These are phyloP conservation scores for Waitea zeae DNA, from an alignment of 1,284 basidiomycete species.

Conservation along the genomic window DNA sequence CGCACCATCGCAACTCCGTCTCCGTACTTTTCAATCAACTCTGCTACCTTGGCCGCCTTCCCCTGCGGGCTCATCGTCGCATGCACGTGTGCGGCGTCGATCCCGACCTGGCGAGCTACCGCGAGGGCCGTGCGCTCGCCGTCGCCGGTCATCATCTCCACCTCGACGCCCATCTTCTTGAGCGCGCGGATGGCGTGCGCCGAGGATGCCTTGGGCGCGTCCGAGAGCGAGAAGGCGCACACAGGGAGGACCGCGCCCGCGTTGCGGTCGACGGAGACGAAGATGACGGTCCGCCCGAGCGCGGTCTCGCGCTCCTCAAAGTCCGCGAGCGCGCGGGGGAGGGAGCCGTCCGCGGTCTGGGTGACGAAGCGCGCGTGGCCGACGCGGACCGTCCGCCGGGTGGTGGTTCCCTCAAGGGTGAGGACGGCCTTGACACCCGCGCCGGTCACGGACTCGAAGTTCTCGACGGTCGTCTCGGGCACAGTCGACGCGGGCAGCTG, in stretches of 20 bases:
- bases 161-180: conserved; percentile 75
- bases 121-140: conserved; percentile 68
- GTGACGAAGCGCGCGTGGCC: conserved; percentile 63
- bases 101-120: conserved; percentile 77
- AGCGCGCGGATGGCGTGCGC: conserved; percentile 66
- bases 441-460: conserved; percentile 82
- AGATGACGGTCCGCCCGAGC: conserved; percentile 73
- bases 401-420: conserved; percentile 24
- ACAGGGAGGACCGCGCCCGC: conserved; percentile 15
- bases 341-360: conserved; percentile 24
- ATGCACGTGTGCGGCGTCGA: conserved; percentile 65
- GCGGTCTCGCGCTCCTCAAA: conserved; percentile 57
- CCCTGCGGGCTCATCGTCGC: conserved; percentile 86
- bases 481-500: conserved; percentile 15
- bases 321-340: conserved; percentile 37
- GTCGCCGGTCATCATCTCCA: conserved; percentile 87
- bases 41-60: conserved; percentile 69
- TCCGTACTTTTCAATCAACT: conserved; percentile 54
- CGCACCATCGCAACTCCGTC: conserved; percentile 80
- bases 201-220: conserved; percentile 72
- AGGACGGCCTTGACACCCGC: conserved; percentile 64
- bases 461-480: conserved; percentile 29
- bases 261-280: conserved; percentile 41
- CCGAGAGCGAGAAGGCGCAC: conserved; percentile 55
- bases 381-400: conserved; percentile 43